These are phyloP conservation scores for Aspergillus aculeatinus DNA, from an alignment of 2,329 filamentous ascomycete genomes.

Conservation along the genomic window DNA sequence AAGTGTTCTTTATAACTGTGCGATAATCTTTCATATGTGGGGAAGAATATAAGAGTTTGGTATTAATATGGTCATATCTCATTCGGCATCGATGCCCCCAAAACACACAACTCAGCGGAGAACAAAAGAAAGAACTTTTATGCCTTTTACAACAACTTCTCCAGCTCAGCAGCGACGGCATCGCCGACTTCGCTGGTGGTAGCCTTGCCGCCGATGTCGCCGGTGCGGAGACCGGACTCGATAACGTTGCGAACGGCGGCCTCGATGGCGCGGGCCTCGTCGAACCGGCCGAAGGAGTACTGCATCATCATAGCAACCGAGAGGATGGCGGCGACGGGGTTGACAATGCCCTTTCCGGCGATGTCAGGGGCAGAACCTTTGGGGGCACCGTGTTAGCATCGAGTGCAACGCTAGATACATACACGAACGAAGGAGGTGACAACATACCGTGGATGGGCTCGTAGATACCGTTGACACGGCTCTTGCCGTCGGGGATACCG, in stretches of 20 bases:
- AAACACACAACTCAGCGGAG: neutral
- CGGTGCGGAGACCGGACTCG: slow-evolving; percentile 74
- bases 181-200: slow-evolving; percentile 79
- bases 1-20: too few species aligned
- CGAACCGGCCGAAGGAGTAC: slow-evolving; percentile 79
- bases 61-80: slow-evolving; percentile 4
- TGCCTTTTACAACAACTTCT: slow-evolving; percentile 60
- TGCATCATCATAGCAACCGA: slow-evolving; percentile 94
- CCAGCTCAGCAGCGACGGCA: slow-evolving; percentile 72
- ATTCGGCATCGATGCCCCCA: neutral
- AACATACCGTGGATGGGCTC: slow-evolving; percentile 88
- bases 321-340: slow-evolving; percentile 87
- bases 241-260: slow-evolving; percentile 76
- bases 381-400: neutral
- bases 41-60: neutral
- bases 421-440: neutral
- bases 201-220: slow-evolving; percentile 77
- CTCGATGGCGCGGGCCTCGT: slow-evolving; percentile 77
- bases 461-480: slow-evolving; percentile 88
- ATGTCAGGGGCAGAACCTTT: slow-evolving; percentile 88
- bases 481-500: slow-evolving; percentile 81
- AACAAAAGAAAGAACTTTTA: neutral
- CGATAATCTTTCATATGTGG: too few species aligned
- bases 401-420: neutral
- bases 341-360: slow-evolving; percentile 85